Evolutionary conservation across 345 rosid genomes (phyloP), one percentile per base, ranked within the genome.

Genomic region (Heritiera fomes): DNA sequence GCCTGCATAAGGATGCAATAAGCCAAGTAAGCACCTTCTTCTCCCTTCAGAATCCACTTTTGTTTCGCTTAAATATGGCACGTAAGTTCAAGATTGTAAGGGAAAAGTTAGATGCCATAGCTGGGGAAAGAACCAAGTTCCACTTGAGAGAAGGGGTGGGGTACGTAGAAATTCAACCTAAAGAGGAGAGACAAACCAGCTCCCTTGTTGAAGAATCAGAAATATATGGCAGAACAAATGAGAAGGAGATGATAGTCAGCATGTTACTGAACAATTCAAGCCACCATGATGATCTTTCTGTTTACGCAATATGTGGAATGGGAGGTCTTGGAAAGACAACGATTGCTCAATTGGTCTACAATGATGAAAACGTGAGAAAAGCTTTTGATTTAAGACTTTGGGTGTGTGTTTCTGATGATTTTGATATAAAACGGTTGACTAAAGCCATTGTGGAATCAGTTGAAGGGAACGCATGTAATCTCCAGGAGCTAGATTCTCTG

Each of bases 261-360:
- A 7, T 1, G 18, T 3, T 75, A 18, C 12, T 67, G 47, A 64
- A 46, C 40, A 59, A 65, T 28, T 49, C 32, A 56, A 23, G 58
- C 2, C 17, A 45, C 20, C 14, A 40, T 11, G 60, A 79, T 79
- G 60, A 50, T 1, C 41, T 62, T 0, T 62, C 43, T 62, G 66
- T 62, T 62, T 62, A 18, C 1, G 11, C 61, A 6, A 56, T 56
- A 0, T 18, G 61, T 4, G 61, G 61, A 7, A 56, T 56, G 66
- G 43, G 66, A 0, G 18, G 66, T 12, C 66, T 32, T 6, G 66
- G 66, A 28, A 62, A 62, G 66, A 79, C 77, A 13, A 79, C 73
- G 8, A 40, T 71, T 38, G 78, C 85, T 66, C 82, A 83, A n/a
- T 18, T 76, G 17, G 80, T 71, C 15, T 83, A 64, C n/a, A 83